phyloP scores from a whole-genome alignment of 768 basidiomycete genomes.

The Leccinum subgranulosum region DNA sequence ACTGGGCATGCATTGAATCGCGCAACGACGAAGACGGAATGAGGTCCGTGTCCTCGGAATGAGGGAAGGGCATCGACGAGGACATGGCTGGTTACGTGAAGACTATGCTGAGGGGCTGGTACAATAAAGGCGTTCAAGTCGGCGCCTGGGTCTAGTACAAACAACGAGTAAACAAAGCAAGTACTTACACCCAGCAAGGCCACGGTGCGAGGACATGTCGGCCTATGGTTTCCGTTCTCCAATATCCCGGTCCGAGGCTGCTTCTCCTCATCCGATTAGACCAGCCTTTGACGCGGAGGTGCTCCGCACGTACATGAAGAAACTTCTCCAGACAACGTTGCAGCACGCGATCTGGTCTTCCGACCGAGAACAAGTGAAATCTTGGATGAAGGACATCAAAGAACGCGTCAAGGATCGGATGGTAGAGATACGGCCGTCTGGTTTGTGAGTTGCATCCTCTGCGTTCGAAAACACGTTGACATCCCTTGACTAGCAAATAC shows the following conservation, averaged over 20 bases:
- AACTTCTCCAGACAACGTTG: constrained; percentile 68
- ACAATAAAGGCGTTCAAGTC: background rate
- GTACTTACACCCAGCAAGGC: background rate
- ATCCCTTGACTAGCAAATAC: constrained; percentile 60
- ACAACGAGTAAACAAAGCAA: constrained; percentile 27
- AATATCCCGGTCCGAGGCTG: constrained; percentile 56
- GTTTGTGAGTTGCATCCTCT: constrained; percentile 59
- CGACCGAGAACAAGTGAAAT: constrained; percentile 67
- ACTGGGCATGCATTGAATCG: constrained; percentile 42
- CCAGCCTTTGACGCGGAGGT: constrained; percentile 67
- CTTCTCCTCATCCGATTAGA: constrained; percentile 46
- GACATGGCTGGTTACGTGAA: constrained; percentile 42
- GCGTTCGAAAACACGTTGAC: constrained; percentile 13
- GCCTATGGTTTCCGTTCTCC: constrained; percentile 53
- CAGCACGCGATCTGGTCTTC: constrained; percentile 62
- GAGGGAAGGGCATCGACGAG: constrained; percentile 61
- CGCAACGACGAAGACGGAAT: constrained; percentile 37
- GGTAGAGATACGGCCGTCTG: constrained; percentile 76
- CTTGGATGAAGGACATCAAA: constrained; percentile 81
- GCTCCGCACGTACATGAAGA: constrained; percentile 78
- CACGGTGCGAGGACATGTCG: constrained; percentile 19
- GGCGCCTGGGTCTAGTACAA: constrained; percentile 12
- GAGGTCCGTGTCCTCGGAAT: constrained; percentile 36
- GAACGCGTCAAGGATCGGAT: constrained; percentile 84
- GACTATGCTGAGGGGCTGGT: background rate